phyloP scores from a whole-genome alignment of 2,329 filamentous ascomycete species.

The Aspergillus sp. region DNA sequence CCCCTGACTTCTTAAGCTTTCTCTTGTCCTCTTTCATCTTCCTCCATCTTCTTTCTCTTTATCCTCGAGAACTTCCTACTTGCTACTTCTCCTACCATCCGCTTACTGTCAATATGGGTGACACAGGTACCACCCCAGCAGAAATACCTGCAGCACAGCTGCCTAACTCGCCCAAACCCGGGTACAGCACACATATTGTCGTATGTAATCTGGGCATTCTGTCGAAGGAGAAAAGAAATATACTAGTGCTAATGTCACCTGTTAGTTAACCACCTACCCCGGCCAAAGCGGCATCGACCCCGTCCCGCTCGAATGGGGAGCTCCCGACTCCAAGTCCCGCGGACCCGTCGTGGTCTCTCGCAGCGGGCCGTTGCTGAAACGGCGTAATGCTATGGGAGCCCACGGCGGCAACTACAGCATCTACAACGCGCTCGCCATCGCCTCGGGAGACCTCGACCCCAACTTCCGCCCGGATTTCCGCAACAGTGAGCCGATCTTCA shows the following conservation, averaged over 20 bases:
- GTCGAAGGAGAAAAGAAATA: not conserved
- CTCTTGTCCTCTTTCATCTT: not conserved
- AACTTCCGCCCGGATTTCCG: slow-evolving; percentile 76
- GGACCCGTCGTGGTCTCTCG: slow-evolving; percentile 79
- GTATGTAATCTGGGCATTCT: slow-evolving; percentile 14
- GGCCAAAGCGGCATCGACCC: slow-evolving; percentile 92
- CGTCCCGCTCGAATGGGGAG: slow-evolving; percentile 83
- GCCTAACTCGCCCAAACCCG: slow-evolving; percentile 9
- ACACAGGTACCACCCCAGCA: not conserved
- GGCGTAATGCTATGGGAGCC: slow-evolving; percentile 55
- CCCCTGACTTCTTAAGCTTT: slow-evolving; percentile 1
- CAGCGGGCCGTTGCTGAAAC: slow-evolving; percentile 26
- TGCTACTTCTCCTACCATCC: too few relatives aligned
- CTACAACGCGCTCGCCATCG: slow-evolving; percentile 89
- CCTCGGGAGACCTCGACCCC: slow-evolving; percentile 78
- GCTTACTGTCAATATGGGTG: too few relatives aligned
- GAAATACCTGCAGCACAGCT: not conserved
- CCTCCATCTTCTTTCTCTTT: not conserved
- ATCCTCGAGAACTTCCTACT: too few relatives aligned
- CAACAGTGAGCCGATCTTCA: slow-evolving; percentile 87
- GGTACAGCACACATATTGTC: slow-evolving; percentile 31
- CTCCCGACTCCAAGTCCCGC: slow-evolving; percentile 66
- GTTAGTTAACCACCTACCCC: slow-evolving; percentile 71
- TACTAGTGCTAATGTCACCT: slow-evolving; percentile 6
- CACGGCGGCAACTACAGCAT: slow-evolving; percentile 92